A percentile compares a stretch with the other conserved stretches of the same genome.
phyloP scores from a whole-genome alignment of 2,329 filamentous ascomycete genomes.

The Verticillium tricorpus region DNA sequence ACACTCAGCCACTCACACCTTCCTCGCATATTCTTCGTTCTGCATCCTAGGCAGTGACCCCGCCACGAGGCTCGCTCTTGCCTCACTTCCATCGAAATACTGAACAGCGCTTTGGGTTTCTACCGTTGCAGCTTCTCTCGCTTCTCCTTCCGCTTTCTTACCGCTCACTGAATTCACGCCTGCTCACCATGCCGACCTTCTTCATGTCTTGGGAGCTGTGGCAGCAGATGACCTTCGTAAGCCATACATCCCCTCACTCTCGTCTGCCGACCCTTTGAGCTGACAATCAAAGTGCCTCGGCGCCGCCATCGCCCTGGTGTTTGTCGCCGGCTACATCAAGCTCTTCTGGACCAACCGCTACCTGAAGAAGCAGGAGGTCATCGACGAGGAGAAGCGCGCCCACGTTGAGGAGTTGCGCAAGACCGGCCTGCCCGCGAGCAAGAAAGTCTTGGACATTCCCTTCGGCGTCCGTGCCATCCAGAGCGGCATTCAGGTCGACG shows the following conservation, averaged over 20 bases:
- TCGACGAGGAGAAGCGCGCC: constrained; percentile 62
- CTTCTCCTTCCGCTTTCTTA: neutral
- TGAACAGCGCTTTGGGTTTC: too few relatives aligned
- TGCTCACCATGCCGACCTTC: constrained; percentile 38
- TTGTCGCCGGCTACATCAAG: constrained; percentile 63
- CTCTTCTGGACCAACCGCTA: constrained; percentile 57
- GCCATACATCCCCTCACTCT: constrained; percentile 25
- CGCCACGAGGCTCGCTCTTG: neutral
- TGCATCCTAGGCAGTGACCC: neutral
- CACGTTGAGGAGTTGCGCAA: constrained; percentile 49
- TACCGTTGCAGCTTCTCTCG: neutral
- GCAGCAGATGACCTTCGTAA: constrained; percentile 87
- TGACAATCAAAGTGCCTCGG: constrained; percentile 58
- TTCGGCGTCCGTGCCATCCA: constrained; percentile 86
- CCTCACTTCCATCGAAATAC: neutral
- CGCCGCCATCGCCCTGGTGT: constrained; percentile 64
- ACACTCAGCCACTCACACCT: neutral
- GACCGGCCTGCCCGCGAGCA: constrained; percentile 41
- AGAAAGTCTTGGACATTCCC: constrained; percentile 50
- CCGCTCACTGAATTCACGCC: neutral
- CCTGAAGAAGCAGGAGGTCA: constrained; percentile 53
- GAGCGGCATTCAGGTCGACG: constrained; percentile 77
- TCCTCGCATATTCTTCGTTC: neutral
- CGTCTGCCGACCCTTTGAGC: constrained; percentile 1
- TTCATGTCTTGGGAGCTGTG: constrained; percentile 72